These are phyloP conservation scores for Osmanthus fragrans DNA, from an alignment of 257 asterid genomes.

Conservation along the genomic window DNA sequence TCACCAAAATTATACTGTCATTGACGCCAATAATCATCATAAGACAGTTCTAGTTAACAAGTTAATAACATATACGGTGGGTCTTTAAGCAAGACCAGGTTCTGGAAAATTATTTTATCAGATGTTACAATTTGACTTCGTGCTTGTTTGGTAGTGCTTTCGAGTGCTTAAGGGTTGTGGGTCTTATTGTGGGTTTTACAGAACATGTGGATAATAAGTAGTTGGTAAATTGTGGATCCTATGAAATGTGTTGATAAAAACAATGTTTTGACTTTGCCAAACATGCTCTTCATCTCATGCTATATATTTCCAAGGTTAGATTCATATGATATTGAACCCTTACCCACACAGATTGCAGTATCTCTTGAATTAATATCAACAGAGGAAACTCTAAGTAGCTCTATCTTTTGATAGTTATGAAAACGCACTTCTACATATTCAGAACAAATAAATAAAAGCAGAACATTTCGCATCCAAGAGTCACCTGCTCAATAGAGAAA, in stretches of 20 bases:
- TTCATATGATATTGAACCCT: too few relatives aligned
- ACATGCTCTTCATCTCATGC: neutral
- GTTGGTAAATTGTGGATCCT: too few relatives aligned
- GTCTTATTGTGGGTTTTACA: too few relatives aligned
- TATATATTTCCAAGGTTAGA: neutral
- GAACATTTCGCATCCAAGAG: neutral
- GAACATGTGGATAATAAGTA: too few relatives aligned
- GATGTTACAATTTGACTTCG: neutral
- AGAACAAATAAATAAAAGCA: neutral
- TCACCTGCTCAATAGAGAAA: neutral
- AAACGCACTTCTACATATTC: neutral
- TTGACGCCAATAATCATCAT: neutral
- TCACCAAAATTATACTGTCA: neutral
- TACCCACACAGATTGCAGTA: neutral
- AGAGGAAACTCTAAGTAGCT: neutral
- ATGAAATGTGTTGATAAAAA: too few relatives aligned
- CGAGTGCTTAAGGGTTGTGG: too few relatives aligned
- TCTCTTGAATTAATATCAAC: neutral
- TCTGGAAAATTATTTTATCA: neutral
- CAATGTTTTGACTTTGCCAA: too few relatives aligned
- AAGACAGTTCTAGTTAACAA: neutral
- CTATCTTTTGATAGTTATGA: neutral
- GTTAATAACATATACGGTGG: neutral
- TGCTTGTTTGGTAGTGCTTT: neutral
- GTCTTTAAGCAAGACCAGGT: neutral